phyloP scores from a whole-genome alignment of 2,329 filamentous ascomycete species.

The Penicillium nordicum region DNA sequence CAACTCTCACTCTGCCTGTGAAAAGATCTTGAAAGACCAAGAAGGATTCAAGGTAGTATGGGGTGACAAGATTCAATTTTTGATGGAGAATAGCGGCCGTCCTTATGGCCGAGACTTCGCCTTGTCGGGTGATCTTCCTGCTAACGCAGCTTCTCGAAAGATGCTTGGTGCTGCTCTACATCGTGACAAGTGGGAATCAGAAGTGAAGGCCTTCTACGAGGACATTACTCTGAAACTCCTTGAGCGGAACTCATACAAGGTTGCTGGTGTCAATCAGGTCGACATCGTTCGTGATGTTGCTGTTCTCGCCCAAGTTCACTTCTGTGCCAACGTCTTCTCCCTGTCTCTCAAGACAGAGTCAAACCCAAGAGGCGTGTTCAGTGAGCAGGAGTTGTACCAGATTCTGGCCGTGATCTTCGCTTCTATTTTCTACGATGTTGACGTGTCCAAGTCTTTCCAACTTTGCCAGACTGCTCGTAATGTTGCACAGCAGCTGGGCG shows the following conservation, averaged over 20 bases:
- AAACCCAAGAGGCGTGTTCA: constrained; percentile 51
- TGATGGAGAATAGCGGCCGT: constrained; percentile 39
- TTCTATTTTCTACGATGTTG: constrained; percentile 54
- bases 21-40: constrained; percentile 42
- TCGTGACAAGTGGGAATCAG: constrained; percentile 44
- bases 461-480: constrained; percentile 49
- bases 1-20: constrained; percentile 46
- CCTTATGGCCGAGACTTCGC: constrained; percentile 47
- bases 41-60: constrained; percentile 48
- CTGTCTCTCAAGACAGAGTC: constrained; percentile 54
- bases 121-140: constrained; percentile 44
- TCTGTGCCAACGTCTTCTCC: constrained; percentile 54
- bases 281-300: constrained; percentile 51
- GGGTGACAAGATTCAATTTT: constrained; percentile 45
- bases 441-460: constrained; percentile 52
- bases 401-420: constrained; percentile 54
- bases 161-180: constrained; percentile 46
- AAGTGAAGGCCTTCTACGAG: constrained; percentile 49
- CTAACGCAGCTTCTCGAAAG: constrained; percentile 43
- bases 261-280: constrained; percentile 46
- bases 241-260: constrained; percentile 44
- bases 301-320: constrained; percentile 54
- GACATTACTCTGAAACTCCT: constrained; percentile 47
- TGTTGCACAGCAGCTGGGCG: constrained; percentile 50
- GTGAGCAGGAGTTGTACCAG: constrained; percentile 53